Conservation (phyloP, 306 rosid species). For the Medicago lupulina region DNA sequence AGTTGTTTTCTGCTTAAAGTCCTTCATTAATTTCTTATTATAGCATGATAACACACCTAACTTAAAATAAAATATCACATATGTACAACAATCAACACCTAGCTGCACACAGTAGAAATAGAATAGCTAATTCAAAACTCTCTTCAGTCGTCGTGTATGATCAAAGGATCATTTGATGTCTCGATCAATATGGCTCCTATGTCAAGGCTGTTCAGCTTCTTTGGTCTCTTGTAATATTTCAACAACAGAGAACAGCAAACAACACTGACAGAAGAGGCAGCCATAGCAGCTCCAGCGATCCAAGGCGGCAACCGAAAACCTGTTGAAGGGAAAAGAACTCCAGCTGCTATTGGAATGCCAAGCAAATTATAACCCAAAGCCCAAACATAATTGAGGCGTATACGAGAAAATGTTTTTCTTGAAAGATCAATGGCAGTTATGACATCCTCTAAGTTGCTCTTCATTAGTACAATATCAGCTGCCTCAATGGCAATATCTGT, state of each 20-base stretch:
- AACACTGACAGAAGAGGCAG: slow-evolving; percentile 91
- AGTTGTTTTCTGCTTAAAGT: no score
- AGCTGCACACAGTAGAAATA: no score
- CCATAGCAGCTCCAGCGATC: slow-evolving; percentile 99
- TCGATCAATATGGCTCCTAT: slow-evolving; percentile 55
- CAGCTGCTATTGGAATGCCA: slow-evolving; percentile 87
- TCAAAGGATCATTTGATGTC: slow-evolving; percentile 5
- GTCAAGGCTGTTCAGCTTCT: slow-evolving; percentile 64
- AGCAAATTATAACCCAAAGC: slow-evolving; percentile 88
- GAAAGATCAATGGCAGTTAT: slow-evolving; percentile 89
- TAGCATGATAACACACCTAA: no score
- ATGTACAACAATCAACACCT: no score
- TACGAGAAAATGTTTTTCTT: slow-evolving; percentile 70
- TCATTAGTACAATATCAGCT: slow-evolving; percentile 92
- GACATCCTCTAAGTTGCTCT: slow-evolving; percentile 91
- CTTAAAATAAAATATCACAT: no score
- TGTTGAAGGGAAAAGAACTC: slow-evolving; percentile 74
- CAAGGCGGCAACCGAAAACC: slow-evolving; percentile 84
- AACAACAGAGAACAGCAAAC: slow-evolving; percentile 87
- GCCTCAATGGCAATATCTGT: slow-evolving; percentile 96
- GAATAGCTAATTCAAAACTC: neutral
- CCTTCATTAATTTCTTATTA: no score
- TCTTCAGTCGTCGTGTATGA: slow-evolving; percentile 16
- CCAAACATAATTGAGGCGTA: slow-evolving; percentile 86
- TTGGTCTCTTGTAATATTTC: slow-evolving; percentile 80